phyloP scores from a whole-genome alignment of 495 filamentous ascomycete genomes.

The Podospora tetraspora region DNA sequence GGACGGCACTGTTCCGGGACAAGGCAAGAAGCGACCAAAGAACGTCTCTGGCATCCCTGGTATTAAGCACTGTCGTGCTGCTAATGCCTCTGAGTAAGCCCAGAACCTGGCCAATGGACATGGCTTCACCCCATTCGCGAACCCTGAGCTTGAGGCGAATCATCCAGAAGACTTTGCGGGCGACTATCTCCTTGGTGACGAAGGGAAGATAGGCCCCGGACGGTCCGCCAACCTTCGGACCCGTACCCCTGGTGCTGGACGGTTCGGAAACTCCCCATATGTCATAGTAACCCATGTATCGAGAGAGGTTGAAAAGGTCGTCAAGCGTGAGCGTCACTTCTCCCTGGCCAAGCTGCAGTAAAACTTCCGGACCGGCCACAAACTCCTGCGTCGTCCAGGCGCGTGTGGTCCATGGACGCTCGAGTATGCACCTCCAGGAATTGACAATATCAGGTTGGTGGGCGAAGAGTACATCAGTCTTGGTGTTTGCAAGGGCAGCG shows the following conservation, averaged over 20 bases:
- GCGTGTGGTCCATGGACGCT: not conserved
- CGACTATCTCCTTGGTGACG: no score
- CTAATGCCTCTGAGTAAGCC: rapidly evolving
- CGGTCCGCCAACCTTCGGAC: no score
- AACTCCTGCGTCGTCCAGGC: not conserved
- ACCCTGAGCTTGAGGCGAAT: no score
- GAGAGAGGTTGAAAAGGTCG: not conserved
- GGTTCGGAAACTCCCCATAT: no score
- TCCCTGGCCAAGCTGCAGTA: not conserved
- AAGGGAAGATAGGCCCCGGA: no score
- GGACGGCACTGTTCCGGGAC: not conserved
- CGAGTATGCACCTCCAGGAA: not conserved
- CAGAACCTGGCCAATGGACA: not conserved
- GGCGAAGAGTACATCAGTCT: not conserved
- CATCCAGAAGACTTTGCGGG: no score
- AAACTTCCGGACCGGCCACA: not conserved
- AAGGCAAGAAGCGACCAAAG: not conserved
- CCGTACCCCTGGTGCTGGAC: no score
- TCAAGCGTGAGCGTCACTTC: not conserved
- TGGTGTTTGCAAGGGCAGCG: not conserved
- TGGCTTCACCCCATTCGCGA: no score
- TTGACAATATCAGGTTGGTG: not conserved
- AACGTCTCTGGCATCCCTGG: not conserved
- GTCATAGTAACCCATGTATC: not conserved
- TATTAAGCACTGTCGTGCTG: not conserved